Percentiles rank a stretch among this genome's conserved stretches.
phyloP scores from a whole-genome alignment of 2,329 filamentous ascomycete species.

The Colletotrichum neosansevieriae region DNA sequence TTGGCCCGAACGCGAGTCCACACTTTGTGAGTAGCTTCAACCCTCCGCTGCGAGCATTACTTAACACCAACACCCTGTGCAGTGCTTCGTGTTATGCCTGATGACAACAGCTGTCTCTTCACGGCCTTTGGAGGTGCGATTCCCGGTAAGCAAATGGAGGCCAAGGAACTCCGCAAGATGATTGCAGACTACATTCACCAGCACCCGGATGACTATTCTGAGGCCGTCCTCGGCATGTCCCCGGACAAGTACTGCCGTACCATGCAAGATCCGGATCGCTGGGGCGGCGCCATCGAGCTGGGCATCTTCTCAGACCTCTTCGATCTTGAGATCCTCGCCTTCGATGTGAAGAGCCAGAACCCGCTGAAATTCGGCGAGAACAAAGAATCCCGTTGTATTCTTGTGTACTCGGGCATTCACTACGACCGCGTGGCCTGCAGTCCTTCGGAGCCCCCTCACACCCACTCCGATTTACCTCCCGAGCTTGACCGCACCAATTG shows the following conservation, averaged over 20 bases:
- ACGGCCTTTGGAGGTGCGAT: constrained; percentile 86
- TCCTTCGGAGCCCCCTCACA: constrained; percentile 68
- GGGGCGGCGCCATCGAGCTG: constrained; percentile 94
- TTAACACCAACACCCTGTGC: constrained; percentile 49
- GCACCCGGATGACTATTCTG: constrained; percentile 78
- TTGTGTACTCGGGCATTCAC: constrained; percentile 93
- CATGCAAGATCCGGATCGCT: constrained; percentile 84
- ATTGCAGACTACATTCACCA: constrained; percentile 83
- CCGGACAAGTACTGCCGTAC: constrained; percentile 83
- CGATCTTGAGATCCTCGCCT: constrained; percentile 84
- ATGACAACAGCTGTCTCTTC: constrained; percentile 96
- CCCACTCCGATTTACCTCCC: constrained; percentile 69
- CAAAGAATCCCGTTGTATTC: constrained; percentile 75
- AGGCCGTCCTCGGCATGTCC: constrained; percentile 79
- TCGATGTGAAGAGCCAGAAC: constrained; percentile 72
- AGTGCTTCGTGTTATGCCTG: constrained; percentile 94
- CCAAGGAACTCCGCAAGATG: constrained; percentile 74
- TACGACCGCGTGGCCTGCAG: constrained; percentile 90
- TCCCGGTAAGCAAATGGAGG: constrained; percentile 63
- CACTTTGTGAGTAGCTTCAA: constrained; percentile 56
- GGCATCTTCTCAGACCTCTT: constrained; percentile 88
- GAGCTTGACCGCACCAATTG: constrained; percentile 79
- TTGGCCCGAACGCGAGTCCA: constrained; percentile 64
- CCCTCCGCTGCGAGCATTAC: constrained; percentile 49
- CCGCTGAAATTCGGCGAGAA: constrained; percentile 80